Base-by-base conservation (phyloP, 2,329 filamentous ascomycete genomes). In the Penicillium rolfsii region DNA sequence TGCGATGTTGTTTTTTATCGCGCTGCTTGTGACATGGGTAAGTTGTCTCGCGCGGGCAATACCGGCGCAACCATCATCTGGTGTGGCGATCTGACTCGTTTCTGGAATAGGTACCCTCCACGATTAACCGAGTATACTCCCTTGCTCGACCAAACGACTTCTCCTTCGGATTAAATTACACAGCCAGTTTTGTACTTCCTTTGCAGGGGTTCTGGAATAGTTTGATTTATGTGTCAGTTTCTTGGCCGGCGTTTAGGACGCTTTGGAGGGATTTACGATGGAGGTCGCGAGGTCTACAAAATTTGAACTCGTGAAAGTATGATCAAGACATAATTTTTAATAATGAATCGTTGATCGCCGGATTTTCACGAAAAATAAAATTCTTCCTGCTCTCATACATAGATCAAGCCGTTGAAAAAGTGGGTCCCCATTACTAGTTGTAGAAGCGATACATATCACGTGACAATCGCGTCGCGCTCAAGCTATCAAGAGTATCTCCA, bases 181-280 rank as follows among this genome's bases (percentile, higher is more conserved):
- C 88, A 65, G 88, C 89, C 24, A 87, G 89, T 0, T 83, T 91
- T 43, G 91, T 95, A 0, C 82, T 96, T 8, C 91, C 91, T 0
- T 82, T 93, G 0, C 91, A 96, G 72, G 91, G 91, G 0, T 90
- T 93, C 70, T 95, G 91, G 91, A 96, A 96, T 73, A 85, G 88
- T 19, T 75, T 90, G 60, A 91, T 96, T 66, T 96, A 95, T 75
- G 77, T 87, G 16, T 82, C 85, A 11, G 91, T 89, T 1, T 91
- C 89, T 5, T 85, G 87, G 81, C 76, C 84, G 53, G 88, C 88
- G 0, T 88, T 87, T 71, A 83, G 83, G 71, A 49, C 48, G 16
- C 53, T 67, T 8, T 67, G 64, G 62, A 48, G 40, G 14, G 46
- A 64, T 36, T 22, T 40, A 16, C 49, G 50, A 16, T 8, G 16